Evolutionary conservation across 768 basidiomycete genomes (phyloP).

Genomic region (Macrolepiota dolichaula): DNA sequence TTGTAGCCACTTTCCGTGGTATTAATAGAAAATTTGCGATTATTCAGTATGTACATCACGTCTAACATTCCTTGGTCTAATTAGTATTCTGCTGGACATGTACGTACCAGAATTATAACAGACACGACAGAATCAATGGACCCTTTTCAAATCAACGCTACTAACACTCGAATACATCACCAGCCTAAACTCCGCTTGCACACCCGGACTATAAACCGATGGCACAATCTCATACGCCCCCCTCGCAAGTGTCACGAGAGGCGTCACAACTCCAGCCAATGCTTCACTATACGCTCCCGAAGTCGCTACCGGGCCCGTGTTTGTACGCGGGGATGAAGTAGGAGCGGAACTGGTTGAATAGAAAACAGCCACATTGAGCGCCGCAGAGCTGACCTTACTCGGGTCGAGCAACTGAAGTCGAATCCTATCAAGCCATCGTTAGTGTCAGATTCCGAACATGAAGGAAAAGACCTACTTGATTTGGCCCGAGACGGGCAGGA

Average conservation of each 20-base stretch:
- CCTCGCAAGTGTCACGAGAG: slow-evolving; percentile 42
- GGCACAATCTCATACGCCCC: slow-evolving; percentile 75
- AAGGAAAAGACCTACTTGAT: slow-evolving; percentile 44
- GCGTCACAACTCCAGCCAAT: slow-evolving; percentile 66
- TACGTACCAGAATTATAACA: too few relatives aligned
- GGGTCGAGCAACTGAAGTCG: slow-evolving; percentile 61
- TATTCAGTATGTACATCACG: too few relatives aligned
- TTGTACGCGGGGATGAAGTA: slow-evolving; percentile 18
- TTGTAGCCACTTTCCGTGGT: too few relatives aligned
- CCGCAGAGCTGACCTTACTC: slow-evolving; percentile 30
- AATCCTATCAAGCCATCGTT: slow-evolving; percentile 41
- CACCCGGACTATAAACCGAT: slow-evolving; percentile 66
- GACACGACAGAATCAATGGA: not conserved
- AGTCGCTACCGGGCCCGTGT: slow-evolving; percentile 45
- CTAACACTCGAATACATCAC: slow-evolving; percentile 51
- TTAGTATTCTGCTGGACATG: too few relatives aligned
- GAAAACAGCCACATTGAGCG: slow-evolving; percentile 57
- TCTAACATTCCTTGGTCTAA: too few relatives aligned
- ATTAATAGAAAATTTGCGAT: too few relatives aligned
- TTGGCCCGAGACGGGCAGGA: slow-evolving; percentile 47
- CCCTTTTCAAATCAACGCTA: slow-evolving; percentile 21
- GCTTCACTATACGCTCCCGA: slow-evolving; percentile 82
- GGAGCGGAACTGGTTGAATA: slow-evolving; percentile 32
- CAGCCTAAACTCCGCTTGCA: slow-evolving; percentile 55
- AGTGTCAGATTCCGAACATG: not conserved